These are phyloP conservation scores for Colletotrichum sp. DNA, from an alignment of 2,329 filamentous ascomycete species.

Conservation along the genomic window DNA sequence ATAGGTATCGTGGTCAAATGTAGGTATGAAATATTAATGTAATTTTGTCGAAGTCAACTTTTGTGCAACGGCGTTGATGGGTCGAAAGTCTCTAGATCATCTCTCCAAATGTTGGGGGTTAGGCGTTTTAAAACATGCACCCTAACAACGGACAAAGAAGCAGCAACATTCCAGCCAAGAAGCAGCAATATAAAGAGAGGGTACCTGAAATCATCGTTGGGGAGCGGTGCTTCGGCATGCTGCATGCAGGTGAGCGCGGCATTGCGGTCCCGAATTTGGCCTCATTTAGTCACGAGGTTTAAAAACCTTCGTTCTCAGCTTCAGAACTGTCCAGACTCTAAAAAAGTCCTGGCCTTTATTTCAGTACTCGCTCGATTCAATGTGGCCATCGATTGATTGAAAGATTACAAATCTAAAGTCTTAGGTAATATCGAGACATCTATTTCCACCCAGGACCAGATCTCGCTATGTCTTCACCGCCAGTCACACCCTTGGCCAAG, in stretches of 20 bases:
- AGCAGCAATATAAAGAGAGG: background rate
- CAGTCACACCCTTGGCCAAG: background rate
- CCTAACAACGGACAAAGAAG: fast-evolving
- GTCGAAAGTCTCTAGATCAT: background rate
- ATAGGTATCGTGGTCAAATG: background rate
- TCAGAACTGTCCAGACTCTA: background rate
- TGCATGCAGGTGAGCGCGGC: background rate
- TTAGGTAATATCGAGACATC: fast-evolving
- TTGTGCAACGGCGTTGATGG: background rate
- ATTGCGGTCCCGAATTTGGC: background rate
- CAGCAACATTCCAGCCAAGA: background rate
- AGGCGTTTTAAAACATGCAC: fast-evolving
- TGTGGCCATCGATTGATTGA: background rate
- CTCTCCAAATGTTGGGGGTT: background rate
- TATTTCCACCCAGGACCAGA: background rate
- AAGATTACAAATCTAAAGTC: fast-evolving
- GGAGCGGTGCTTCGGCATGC: background rate
- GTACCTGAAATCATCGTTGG: background rate
- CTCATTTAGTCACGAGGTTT: background rate
- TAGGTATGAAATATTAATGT: background rate
- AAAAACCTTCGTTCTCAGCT: fast-evolving
- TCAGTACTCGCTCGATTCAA: no score
- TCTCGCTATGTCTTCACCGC: background rate
- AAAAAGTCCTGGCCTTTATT: fast-evolving
- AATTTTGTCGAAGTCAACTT: background rate